Evolutionary conservation across 1,284 basidiomycete genomes (phyloP), one percentile per base, ranked within the genome.

Genomic region (Psilocybe mexicana): DNA sequence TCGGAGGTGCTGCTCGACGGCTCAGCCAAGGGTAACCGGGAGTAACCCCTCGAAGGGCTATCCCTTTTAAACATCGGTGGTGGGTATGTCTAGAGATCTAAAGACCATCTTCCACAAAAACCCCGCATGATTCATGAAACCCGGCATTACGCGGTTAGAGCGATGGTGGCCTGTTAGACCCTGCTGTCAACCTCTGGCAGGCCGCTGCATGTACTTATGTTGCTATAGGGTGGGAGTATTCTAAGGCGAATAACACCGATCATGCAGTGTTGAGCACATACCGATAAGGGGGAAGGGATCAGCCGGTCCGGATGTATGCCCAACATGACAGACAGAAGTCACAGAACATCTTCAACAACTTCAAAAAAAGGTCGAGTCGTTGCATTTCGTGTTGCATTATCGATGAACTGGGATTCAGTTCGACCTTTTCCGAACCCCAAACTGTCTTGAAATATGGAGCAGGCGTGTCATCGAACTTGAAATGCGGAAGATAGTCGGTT

Each of bases 111-210:
- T 43, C 47, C 46, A 35, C 38, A 23, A 51, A 54, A 26, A 40
- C 47, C 25, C 30, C 42, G 57, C 43, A 33, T 35, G 40, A 43
- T 36, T 18, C 18, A 18, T 33, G 30, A 33, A 33, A 33, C 35
- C 18, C 11, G 28, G 46, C 52, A 54, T 11, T 14, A 58, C 45
- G 57, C 52, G 53, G 57, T 25, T 54, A 58, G 46, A 58, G 24
- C 10, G 12, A 36, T 24, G 5, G 44, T 10, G 14, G 23, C 25
- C n/a, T 45, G 23, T 45, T 18, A 18, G 18, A 18, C 18, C 18
- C 18, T 18, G 18, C 18, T 18, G 18, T 18, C 18, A 18, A 18
- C 18, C 18, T 18, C 18, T 18, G 18, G 18, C 18, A 18, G 18
- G 18, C 18, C 18, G 18, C 18, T 18, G 18, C 18, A 18, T 18